Conservation (phyloP, 495 filamentous ascomycete genomes). For the Trichoderma gamsii region DNA sequence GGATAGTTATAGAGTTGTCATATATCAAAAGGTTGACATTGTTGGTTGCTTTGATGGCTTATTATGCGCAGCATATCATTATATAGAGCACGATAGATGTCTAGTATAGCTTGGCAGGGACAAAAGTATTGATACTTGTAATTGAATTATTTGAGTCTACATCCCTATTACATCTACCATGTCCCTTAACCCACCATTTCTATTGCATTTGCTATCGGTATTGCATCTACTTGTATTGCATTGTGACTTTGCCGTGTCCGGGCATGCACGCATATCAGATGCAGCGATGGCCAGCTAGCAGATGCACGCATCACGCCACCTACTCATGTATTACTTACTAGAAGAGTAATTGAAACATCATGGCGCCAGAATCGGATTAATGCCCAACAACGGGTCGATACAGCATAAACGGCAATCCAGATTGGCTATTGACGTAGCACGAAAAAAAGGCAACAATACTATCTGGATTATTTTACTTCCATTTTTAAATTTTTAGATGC, state of each 20-base stretch:
- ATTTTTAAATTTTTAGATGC: background rate
- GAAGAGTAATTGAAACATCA: background rate
- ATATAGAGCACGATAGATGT: background rate
- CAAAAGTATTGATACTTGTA: background rate
- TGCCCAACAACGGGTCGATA: slow-evolving; percentile 6
- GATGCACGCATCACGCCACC: background rate
- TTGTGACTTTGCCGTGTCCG: no score
- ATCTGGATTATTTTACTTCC: background rate
- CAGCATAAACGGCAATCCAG: background rate
- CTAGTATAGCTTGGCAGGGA: background rate
- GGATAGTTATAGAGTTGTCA: background rate
- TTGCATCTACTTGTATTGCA: no score
- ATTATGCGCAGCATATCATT: background rate
- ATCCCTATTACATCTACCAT: no score
- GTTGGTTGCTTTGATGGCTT: background rate
- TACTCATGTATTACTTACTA: no score
- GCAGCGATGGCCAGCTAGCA: background rate
- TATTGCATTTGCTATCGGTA: no score
- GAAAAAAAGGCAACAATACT: background rate
- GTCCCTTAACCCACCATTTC: no score
- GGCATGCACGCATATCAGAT: no score
- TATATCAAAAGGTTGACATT: background rate
- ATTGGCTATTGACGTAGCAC: background rate
- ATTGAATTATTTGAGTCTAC: background rate
- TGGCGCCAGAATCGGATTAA: background rate